Percentiles rank a stretch among this genome's conserved stretches.
These are phyloP conservation scores for Dendrothele bispora DNA, from an alignment of 768 basidiomycete species.

Conservation along the genomic window DNA sequence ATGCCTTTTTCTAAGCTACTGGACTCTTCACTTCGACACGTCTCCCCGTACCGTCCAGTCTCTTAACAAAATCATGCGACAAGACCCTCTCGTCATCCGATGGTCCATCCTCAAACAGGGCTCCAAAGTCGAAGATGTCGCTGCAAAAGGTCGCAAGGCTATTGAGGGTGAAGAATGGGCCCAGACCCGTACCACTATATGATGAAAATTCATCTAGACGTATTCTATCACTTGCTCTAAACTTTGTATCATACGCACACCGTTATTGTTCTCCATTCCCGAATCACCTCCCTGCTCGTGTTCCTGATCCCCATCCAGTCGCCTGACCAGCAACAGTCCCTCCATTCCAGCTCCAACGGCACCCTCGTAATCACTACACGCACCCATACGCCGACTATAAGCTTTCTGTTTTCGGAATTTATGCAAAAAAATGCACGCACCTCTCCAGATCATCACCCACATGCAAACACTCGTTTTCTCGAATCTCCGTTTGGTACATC, in stretches of 20 bases:
- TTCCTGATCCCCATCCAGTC: conserved; percentile 43
- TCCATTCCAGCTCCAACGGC: conserved; percentile 54
- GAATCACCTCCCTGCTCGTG: conserved; percentile 34
- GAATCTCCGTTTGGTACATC: conserved; percentile 22
- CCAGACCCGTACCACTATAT: background rate
- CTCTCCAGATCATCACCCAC: conserved; percentile 73
- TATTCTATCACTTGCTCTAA: conserved; percentile 1
- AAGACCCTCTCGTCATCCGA: conserved; percentile 81
- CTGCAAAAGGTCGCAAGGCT: conserved; percentile 48
- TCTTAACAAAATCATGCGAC: conserved; percentile 67
- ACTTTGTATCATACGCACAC: conserved; percentile 15
- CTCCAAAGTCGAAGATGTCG: conserved; percentile 69
- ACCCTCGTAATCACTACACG: conserved; percentile 63
- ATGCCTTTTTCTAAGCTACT: conserved; percentile 59
- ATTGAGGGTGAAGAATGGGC: conserved; percentile 25
- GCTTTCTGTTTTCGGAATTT: background rate
- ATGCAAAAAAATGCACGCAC: conserved; percentile 35
- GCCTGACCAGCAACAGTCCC: conserved; percentile 56
- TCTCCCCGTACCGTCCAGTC: conserved; percentile 67
- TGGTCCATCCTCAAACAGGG: conserved; percentile 82
- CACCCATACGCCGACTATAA: too few species aligned
- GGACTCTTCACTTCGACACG: conserved; percentile 89
- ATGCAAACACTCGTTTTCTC: conserved; percentile 53
- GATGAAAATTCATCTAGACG: conserved; percentile 4
- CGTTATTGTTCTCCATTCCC: conserved; percentile 15